Evolutionary conservation across 2,329 filamentous ascomycete species (phyloP).

Genomic region (Phoma sp.): DNA sequence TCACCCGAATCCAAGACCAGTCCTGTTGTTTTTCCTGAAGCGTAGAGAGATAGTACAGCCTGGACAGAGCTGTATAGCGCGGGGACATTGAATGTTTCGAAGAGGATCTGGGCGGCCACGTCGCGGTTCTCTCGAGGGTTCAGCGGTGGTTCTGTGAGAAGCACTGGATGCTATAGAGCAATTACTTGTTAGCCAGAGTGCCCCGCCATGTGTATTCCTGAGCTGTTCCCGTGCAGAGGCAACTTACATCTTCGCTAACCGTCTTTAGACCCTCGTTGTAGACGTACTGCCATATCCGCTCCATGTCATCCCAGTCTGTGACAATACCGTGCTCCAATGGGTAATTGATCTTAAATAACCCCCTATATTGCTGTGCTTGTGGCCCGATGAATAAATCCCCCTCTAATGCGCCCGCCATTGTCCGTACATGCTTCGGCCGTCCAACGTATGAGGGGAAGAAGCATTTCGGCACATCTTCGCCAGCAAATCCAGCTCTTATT

Average conservation of each 20-base stretch:
- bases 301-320: conserved; percentile 99
- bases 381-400: conserved; percentile 97
- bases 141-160: conserved; percentile 93
- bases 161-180: conserved; percentile 78
- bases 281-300: conserved; percentile 98
- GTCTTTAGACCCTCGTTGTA: conserved; percentile 97
- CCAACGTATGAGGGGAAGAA: conserved; percentile 98
- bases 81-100: conserved; percentile 98
- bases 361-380: conserved; percentile 87
- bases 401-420: conserved; percentile 94
- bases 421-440: conserved; percentile 91
- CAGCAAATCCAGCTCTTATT: conserved; percentile 95
- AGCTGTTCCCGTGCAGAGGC: conserved; percentile 4
- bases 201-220: conserved; percentile 9
- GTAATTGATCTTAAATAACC: conserved; percentile 93
- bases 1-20: conserved; percentile 96
- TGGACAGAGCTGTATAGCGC: conserved; percentile 97
- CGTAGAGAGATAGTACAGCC: conserved; percentile 94
- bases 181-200: conserved; percentile 20
- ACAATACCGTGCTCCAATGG: conserved; percentile 97
- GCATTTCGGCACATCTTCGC: conserved; percentile 94
- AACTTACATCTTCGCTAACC: conserved; percentile 86
- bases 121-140: conserved; percentile 97
- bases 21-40: conserved; percentile 92
- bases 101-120: conserved; percentile 94